A percentile compares a stretch with the other conserved stretches of the same genome.
phyloP scores from a whole-genome alignment of 2,329 filamentous ascomycete genomes.

The Colletotrichum shisoi region DNA sequence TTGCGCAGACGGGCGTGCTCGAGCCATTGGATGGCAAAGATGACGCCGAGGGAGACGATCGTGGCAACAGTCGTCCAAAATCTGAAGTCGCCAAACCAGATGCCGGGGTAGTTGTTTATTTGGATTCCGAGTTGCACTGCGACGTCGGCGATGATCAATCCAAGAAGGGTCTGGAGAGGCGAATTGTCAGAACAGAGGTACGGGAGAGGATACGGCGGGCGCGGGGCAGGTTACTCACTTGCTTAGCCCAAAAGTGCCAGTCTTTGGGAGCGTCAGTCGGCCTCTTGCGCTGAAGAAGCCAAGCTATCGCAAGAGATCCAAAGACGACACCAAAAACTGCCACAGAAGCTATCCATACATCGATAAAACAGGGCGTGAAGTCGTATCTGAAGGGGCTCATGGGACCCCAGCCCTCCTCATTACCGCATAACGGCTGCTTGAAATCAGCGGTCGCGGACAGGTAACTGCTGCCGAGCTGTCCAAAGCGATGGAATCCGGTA shows the following conservation, averaged over 20 bases:
- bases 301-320: slow-evolving; percentile 80
- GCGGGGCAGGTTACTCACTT: slow-evolving; percentile 64
- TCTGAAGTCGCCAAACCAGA: slow-evolving; percentile 83
- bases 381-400: slow-evolving; percentile 87
- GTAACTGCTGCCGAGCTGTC: slow-evolving; percentile 66
- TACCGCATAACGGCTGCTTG: slow-evolving; percentile 81
- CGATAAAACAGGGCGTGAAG: slow-evolving; percentile 96
- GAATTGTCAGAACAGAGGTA: slow-evolving; percentile 27
- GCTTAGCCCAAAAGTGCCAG: slow-evolving; percentile 91
- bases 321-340: slow-evolving; percentile 80
- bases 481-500: slow-evolving; percentile 62
- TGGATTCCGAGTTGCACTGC: slow-evolving; percentile 78
- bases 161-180: slow-evolving; percentile 63
- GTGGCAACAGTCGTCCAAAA: slow-evolving; percentile 82
- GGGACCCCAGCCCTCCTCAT: slow-evolving; percentile 94
- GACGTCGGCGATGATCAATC: slow-evolving; percentile 71
- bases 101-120: slow-evolving; percentile 70
- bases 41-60: slow-evolving; percentile 73
- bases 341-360: slow-evolving; percentile 83
- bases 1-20: slow-evolving; percentile 85
- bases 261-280: slow-evolving; percentile 76
- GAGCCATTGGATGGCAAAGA: slow-evolving; percentile 83
- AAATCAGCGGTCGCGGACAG: slow-evolving; percentile 60
- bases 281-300: slow-evolving; percentile 74
- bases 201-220: neutral